Evolutionary conservation across 805 yeast genomes (phyloP), one percentile per base, ranked within the genome.

Genomic region (Blastobotrys americana): DNA sequence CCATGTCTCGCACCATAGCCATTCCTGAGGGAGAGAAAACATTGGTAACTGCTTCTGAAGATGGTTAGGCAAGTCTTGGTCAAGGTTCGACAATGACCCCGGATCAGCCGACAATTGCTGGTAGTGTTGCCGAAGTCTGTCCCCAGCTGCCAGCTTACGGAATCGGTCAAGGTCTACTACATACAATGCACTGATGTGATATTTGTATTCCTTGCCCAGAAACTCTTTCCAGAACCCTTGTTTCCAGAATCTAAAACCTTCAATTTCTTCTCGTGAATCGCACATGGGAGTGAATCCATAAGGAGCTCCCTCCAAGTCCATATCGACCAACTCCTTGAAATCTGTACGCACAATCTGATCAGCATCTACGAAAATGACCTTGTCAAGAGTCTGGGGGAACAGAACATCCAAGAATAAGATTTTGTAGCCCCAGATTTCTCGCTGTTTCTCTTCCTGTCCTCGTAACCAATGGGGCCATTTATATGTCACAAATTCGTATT

Each of bases 1-100:
- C 95, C 95, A 86, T 0, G 95, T 86, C 57, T 86, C 95, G 64
- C 95, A 87, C 95, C 95, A 87, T 33, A 85, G 66, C 94, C 95
- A 86, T 37, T 84, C 89, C 53, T 81, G 81, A 2, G 87, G 84
- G 37, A 86, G 67, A 5, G 93, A 80, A 55, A 69, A 74, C 16
- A 87, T 87, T 41, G 80, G 82, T 23, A 90, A 62, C 22, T 64
- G 61, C 18, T 69, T 55, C 62, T 93, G 97, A 54, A 89, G 54
- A 57, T 85, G 84, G 63, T 90, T 93, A n/a, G 96, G 88, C 49
- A 90, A 71, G 59, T 93, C 97, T 60, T 90, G 97, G 59, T 88
- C 97, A 48, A 89, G 71, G 56, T 86, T 87, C 8, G 86, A 73
- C 46, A 93, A 67, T 0, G 96, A 88, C 18, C 66, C 70, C 1